phyloP scores from a whole-genome alignment of 352 stramenopile genomes.

The Pythium volutum region DNA sequence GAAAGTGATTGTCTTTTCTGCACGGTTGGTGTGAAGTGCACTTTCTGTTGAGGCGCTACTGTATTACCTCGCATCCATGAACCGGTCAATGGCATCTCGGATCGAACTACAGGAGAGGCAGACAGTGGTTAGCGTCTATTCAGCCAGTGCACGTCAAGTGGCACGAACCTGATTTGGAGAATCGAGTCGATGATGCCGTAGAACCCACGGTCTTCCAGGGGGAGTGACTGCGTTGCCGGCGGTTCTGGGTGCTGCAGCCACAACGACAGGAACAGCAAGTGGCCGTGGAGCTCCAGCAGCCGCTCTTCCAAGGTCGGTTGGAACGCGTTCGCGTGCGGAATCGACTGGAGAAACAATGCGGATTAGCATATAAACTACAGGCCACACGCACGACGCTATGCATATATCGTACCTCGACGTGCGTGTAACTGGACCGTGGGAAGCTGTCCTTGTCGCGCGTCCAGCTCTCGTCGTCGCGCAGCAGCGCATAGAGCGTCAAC shows the following conservation, averaged over 20 bases:
- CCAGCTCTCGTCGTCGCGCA: conserved; percentile 75
- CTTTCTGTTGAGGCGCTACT: not conserved
- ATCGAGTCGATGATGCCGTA: conserved; percentile 74
- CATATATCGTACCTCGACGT: conserved; percentile 49
- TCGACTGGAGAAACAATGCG: conserved; percentile 24
- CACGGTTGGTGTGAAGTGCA: not conserved
- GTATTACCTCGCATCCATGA: conserved; percentile 46
- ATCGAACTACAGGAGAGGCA: conserved; percentile 32
- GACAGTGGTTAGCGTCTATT: not conserved
- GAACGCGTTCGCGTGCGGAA: conserved; percentile 31
- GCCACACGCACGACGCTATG: not conserved
- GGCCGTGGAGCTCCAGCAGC: conserved; percentile 51
- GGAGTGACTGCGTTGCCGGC: conserved; percentile 58
- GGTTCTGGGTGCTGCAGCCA: conserved; percentile 78
- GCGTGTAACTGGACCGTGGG: conserved; percentile 70
- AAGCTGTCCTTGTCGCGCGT: conserved; percentile 79
- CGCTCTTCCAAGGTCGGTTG: conserved; percentile 27
- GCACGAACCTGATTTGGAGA: conserved; percentile 60
- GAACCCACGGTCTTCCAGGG: conserved; percentile 64
- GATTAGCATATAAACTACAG: not conserved
- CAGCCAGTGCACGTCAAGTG: not conserved
- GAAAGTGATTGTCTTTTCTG: not conserved
- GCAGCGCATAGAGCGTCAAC: conserved; percentile 56
- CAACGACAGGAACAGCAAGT: conserved; percentile 62
- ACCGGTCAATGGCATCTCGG: conserved; percentile 58